phyloP scores from a whole-genome alignment of 2,329 filamentous ascomycete genomes.

The Colletotrichum magnum region DNA sequence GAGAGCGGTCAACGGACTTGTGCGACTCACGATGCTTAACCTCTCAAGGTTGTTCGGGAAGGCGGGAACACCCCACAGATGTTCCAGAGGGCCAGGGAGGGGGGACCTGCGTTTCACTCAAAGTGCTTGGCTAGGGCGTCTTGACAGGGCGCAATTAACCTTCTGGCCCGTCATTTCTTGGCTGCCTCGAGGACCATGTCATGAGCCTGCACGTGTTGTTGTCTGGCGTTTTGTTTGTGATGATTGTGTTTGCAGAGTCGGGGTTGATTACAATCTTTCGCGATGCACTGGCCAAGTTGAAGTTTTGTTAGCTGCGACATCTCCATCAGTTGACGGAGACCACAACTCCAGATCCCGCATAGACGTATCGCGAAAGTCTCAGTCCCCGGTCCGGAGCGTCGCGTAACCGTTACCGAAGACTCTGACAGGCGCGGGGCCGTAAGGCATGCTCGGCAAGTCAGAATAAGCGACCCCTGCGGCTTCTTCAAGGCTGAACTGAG shows the following conservation, averaged over 20 bases:
- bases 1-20: background rate
- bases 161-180: background rate
- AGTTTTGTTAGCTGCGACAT: background rate
- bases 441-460: background rate
- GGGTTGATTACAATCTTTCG: background rate
- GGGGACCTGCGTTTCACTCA: background rate
- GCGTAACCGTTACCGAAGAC: background rate
- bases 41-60: constrained; percentile 1
- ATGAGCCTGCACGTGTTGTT: no score
- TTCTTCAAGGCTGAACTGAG: background rate
- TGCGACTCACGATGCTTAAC: background rate
- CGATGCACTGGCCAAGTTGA: background rate
- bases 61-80: background rate
- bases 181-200: background rate
- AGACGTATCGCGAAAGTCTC: no score
- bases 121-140: background rate
- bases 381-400: background rate
- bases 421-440: background rate
- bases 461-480: background rate
- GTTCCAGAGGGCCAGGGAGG: background rate
- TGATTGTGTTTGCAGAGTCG: background rate
- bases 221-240: background rate
- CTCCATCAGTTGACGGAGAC: background rate
- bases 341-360: no score
- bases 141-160: background rate